A percentile compares a stretch with the other conserved stretches of the same genome.
Evolutionary conservation across 1,284 basidiomycete species (phyloP).

Genomic region (Amylostereum chailletii): DNA sequence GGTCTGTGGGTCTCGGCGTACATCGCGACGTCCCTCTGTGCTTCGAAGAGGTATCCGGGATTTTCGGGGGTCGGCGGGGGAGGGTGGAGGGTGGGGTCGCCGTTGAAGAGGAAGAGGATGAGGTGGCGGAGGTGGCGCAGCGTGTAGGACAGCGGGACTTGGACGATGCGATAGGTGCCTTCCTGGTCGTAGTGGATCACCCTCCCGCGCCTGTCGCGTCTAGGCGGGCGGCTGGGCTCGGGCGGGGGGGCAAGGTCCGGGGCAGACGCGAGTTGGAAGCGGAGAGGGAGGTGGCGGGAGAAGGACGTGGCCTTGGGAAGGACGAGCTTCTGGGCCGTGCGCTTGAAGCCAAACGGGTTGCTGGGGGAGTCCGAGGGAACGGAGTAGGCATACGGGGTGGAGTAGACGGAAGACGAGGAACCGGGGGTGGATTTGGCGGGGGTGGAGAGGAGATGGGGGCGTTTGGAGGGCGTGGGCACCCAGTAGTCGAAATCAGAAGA

Average conservation of each 20-base stretch:
- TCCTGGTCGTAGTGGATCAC: constrained; percentile 19
- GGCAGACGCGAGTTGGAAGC: constrained; percentile 48
- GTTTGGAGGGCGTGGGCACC: not conserved
- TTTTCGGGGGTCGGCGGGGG: constrained; percentile 1
- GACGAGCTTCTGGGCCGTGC: constrained; percentile 22
- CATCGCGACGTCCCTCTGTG: constrained; percentile 36
- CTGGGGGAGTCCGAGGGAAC: constrained; percentile 30
- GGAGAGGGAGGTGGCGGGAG: constrained; percentile 51
- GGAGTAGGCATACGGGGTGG: constrained; percentile 16
- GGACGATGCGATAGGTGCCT: constrained; percentile 52
- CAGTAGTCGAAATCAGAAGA: too few relatives aligned
- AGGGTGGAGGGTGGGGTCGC: constrained; percentile 15
- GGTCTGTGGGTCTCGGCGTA: constrained; percentile 29
- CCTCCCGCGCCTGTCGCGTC: not conserved
- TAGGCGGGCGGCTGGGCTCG: constrained; percentile 7
- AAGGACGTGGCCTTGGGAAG: constrained; percentile 38
- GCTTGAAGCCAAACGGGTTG: constrained; percentile 29
- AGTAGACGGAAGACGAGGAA: constrained; percentile 8
- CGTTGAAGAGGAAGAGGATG: constrained; percentile 53
- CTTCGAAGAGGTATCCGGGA: constrained; percentile 45
- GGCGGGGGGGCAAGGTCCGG: constrained; percentile 9
- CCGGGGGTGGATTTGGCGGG: not conserved
- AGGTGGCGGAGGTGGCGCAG: constrained; percentile 58
- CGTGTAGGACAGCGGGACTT: constrained; percentile 62
- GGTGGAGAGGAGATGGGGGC: not conserved